phyloP scores from a whole-genome alignment of 2,329 filamentous ascomycete species.

The Xylariales sp. region DNA sequence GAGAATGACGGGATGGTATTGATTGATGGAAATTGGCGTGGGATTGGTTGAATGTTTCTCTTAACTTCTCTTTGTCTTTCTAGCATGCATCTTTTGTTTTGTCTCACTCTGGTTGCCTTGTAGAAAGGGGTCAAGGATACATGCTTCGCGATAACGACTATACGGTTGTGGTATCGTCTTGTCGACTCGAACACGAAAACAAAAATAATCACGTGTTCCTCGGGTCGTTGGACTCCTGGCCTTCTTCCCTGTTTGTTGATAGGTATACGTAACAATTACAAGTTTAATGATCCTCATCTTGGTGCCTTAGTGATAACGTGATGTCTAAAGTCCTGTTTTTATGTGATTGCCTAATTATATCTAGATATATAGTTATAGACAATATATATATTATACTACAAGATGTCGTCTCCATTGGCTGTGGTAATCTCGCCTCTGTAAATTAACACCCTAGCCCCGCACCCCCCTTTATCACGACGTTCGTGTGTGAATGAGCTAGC shows the following conservation, averaged over 20 bases:
- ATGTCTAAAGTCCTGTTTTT: background rate
- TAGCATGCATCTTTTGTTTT: background rate
- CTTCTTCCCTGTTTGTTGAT: slow-evolving; percentile 18
- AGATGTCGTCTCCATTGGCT: too few relatives aligned
- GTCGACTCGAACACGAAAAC: background rate
- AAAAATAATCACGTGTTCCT: slow-evolving; percentile 10
- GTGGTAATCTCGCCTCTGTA: background rate
- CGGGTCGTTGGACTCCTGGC: background rate
- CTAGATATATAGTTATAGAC: slow-evolving; percentile 2
- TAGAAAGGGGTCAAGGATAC: too few relatives aligned
- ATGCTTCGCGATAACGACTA: background rate
- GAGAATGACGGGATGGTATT: slow-evolving; percentile 4
- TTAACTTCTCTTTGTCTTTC: background rate
- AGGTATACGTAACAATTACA: slow-evolving; percentile 30
- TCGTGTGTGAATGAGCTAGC: background rate
- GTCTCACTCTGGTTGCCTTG: background rate
- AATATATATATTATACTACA: slow-evolving; percentile 22
- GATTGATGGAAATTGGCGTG: slow-evolving; percentile 16
- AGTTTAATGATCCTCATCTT: slow-evolving; percentile 26
- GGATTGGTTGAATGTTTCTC: background rate
- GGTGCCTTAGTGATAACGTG: background rate
- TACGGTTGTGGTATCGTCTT: background rate
- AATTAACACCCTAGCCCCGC: background rate
- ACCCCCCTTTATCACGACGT: background rate
- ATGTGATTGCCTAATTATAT: slow-evolving; percentile 1